Base-by-base conservation (phyloP, 2,329 filamentous ascomycete genomes). In the Xylaria sp. region DNA sequence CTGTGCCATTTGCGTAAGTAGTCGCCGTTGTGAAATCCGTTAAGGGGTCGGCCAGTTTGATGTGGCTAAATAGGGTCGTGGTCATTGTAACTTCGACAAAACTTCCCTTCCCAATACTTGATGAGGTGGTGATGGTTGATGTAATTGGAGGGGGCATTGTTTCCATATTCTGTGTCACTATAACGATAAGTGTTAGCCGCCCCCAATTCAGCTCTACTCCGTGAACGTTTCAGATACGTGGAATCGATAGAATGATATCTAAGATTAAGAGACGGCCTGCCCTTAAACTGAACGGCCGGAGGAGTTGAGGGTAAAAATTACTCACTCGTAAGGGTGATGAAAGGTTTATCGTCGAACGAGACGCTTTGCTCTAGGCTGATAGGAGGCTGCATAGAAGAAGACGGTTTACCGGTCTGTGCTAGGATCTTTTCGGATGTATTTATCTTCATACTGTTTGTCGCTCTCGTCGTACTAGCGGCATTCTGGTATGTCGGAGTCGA, bases 51-150 rank as follows among this genome's bases (percentile, higher is more conserved):
- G 70, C 63, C 18, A 48, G 66, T 55, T 76, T 74, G 1, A 74
- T 57, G 5, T 66, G 68, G 10, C 65, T 32, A 15, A 51, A 6
- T 6, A 74, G 61, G 28, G 58, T 69, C 25, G 69, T 64, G 1
- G 67, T 56, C 13, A 73, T 50, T 34, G 72, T 74, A 9, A 73
- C 68, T 46, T 72, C 55, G 15, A 72, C 46, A 28, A 71, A 71
- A 3, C 34, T 34, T 9, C 70, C 68, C 20, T 58, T 41, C 12
- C 25, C n/a, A 15, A 61, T 57, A 48, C 60, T 70, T 18, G 66
- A 51, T 15, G 74, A 71, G 23, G 72, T 74, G 32, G 69, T 68
- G 46, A 76, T 59, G 9, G 69, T 70, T n/a, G 71, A 73, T 48
- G 72, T 76, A 5, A 66, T 68, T 44, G 70, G 58, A 1, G 67